Conservation (phyloP, 2,329 filamentous ascomycete genomes). For the Nemania diffusa region DNA sequence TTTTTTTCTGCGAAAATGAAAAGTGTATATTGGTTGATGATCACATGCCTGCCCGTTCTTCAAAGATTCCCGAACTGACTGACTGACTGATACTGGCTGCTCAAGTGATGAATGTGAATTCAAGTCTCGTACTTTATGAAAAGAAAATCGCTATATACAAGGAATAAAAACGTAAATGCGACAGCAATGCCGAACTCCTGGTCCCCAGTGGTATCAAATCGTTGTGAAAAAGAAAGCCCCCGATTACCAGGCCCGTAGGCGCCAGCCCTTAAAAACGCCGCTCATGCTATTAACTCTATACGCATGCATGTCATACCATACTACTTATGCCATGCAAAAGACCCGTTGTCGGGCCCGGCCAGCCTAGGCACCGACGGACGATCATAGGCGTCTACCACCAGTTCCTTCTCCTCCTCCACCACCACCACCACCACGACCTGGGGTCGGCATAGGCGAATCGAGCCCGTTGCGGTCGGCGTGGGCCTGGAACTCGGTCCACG, state of each 20-base stretch:
- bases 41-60: neutral
- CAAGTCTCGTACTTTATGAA: neutral
- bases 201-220: slow-evolving; percentile 30
- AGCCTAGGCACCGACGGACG: neutral
- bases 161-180: neutral
- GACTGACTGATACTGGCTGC: neutral
- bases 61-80: too few species aligned
- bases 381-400: too few species aligned
- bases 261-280: slow-evolving; percentile 12
- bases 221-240: too few species aligned
- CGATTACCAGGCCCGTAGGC: too few species aligned
- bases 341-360: neutral
- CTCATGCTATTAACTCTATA: slow-evolving; percentile 17
- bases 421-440: too few species aligned
- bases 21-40: slow-evolving; percentile 23
- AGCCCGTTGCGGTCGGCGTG: slow-evolving; percentile 34
- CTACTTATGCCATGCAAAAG: neutral
- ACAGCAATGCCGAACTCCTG: slow-evolving; percentile 12
- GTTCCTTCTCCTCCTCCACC: too few species aligned
- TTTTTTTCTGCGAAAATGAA: slow-evolving; percentile 8
- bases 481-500: slow-evolving; percentile 45
- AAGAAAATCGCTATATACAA: slow-evolving; percentile 22
- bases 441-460: slow-evolving; percentile 33
- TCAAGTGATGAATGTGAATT: slow-evolving; percentile 1
- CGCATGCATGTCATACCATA: neutral